These are phyloP conservation scores for Aegle marmelos DNA, from an alignment of 345 rosid genomes.

Conservation along the genomic window DNA sequence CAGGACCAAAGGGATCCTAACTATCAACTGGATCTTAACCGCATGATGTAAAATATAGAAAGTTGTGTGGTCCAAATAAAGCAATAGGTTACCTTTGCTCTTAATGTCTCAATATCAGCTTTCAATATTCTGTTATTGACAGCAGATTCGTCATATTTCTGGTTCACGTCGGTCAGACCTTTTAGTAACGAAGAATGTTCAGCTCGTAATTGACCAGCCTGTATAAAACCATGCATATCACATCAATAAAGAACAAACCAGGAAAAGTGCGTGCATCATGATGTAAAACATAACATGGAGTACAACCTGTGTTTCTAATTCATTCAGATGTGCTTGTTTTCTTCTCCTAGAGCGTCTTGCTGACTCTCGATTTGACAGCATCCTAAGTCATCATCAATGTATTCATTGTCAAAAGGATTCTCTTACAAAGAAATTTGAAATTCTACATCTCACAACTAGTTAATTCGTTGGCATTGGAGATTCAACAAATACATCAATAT, in stretches of 20 bases:
- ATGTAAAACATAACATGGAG: background rate
- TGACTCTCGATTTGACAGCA: constrained; percentile 97
- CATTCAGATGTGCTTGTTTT: constrained; percentile 83
- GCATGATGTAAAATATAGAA: background rate
- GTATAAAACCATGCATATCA: constrained; percentile 13
- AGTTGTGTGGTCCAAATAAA: background rate
- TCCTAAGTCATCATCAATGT: constrained; percentile 46
- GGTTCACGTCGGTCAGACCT: constrained; percentile 65
- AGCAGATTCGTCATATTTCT: constrained; percentile 73
- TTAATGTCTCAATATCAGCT: constrained; percentile 90
- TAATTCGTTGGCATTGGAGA: background rate
- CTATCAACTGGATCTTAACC: background rate
- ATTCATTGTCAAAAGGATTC: background rate
- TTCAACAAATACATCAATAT: background rate
- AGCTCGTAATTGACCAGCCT: constrained; percentile 83
- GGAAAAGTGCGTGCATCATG: background rate
- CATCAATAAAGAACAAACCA: background rate
- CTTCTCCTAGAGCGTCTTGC: constrained; percentile 97
- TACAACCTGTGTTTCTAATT: constrained; percentile 84
- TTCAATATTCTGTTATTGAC: constrained; percentile 88
- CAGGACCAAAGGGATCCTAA: background rate
- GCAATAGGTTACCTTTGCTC: constrained; percentile 63
- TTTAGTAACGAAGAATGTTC: constrained; percentile 70
- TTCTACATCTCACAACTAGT: constrained; percentile 4
- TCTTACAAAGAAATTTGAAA: constrained; percentile 3